Percentiles rank a stretch among this genome's conserved stretches.
Conservation (phyloP, 768 basidiomycete genomes). For the Fomitopsis serialis region DNA sequence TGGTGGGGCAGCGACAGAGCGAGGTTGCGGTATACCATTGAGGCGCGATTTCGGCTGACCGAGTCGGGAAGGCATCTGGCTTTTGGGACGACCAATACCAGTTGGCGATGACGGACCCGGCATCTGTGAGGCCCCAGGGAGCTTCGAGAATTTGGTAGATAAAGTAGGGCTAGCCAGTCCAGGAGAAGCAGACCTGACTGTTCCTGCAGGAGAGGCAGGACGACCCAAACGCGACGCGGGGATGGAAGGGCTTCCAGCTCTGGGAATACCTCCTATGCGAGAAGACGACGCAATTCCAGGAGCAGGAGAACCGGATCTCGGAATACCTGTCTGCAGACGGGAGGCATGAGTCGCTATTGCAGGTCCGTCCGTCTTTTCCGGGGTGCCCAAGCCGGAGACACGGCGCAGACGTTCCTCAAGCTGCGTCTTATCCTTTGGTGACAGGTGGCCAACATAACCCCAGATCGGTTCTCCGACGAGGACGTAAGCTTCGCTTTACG, state of each 20-base stretch:
- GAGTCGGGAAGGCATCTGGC: constrained; percentile 69
- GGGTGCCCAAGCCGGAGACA: constrained; percentile 61
- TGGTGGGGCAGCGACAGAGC: not conserved
- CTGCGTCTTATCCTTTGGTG: constrained; percentile 87
- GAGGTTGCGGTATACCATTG: constrained; percentile 11
- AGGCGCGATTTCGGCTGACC: constrained; percentile 57
- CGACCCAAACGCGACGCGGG: constrained; percentile 36
- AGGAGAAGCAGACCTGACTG: constrained; percentile 42
- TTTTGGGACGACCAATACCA: constrained; percentile 50
- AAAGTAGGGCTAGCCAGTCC: constrained; percentile 11
- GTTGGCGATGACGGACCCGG: constrained; percentile 33
- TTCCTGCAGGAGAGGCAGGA: constrained; percentile 36
- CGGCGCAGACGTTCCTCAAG: constrained; percentile 86
- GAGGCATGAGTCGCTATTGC: constrained; percentile 42
- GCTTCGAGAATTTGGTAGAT: constrained; percentile 3
- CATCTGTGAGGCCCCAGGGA: constrained; percentile 21
- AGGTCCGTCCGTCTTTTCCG: constrained; percentile 34
- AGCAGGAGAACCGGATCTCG: constrained; percentile 48
- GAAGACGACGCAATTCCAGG: constrained; percentile 25
- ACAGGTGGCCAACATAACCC: constrained; percentile 67
- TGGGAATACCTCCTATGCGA: constrained; percentile 39
- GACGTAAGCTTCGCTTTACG: constrained; percentile 68
- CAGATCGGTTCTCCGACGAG: constrained; percentile 85
- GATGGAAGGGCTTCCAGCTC: constrained; percentile 44
- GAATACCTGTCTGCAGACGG: constrained; percentile 43